Percentiles rank a stretch among this genome's conserved stretches.
These are phyloP conservation scores for Saccharomycopsis crataegensis DNA, from an alignment of 1,139 yeast genomes.

Conservation along the genomic window DNA sequence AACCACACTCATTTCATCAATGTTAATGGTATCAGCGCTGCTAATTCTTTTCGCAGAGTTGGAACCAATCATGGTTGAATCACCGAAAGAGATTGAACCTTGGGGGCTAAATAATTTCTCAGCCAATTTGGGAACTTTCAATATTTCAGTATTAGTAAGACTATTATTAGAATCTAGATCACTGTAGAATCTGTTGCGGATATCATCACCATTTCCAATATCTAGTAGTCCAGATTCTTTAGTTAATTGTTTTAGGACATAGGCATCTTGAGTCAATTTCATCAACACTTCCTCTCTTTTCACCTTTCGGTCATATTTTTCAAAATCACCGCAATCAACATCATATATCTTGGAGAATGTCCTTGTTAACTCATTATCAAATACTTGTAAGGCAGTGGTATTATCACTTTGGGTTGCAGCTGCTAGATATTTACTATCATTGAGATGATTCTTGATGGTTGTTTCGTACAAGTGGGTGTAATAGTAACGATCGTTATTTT, in stretches of 20 bases:
- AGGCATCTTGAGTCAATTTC: constrained; percentile 9
- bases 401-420: too few relatives aligned
- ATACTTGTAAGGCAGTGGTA: neutral
- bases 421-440: too few relatives aligned
- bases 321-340: constrained; percentile 3
- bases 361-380: constrained; percentile 3
- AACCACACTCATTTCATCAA: constrained; percentile 1
- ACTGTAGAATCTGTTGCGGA: constrained; percentile 6
- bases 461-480: constrained; percentile 11
- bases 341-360: constrained; percentile 12
- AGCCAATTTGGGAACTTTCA: too few relatives aligned
- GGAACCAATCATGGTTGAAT: too few relatives aligned
- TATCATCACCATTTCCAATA: constrained; percentile 3
- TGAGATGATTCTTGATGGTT: neutral
- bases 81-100: neutral
- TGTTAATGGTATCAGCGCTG: neutral
- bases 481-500: constrained; percentile 3
- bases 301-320: constrained; percentile 8
- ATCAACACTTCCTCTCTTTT: constrained; percentile 9
- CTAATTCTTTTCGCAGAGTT: too few relatives aligned
- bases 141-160: too few relatives aligned
- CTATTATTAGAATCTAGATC: neutral
- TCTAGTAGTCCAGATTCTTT: neutral
- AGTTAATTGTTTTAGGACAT: constrained; percentile 1
- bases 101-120: neutral